A percentile compares a stretch with the other conserved stretches of the same genome.
phyloP scores from a whole-genome alignment of 805 yeast species.

The Nadsonia fulvescens region DNA sequence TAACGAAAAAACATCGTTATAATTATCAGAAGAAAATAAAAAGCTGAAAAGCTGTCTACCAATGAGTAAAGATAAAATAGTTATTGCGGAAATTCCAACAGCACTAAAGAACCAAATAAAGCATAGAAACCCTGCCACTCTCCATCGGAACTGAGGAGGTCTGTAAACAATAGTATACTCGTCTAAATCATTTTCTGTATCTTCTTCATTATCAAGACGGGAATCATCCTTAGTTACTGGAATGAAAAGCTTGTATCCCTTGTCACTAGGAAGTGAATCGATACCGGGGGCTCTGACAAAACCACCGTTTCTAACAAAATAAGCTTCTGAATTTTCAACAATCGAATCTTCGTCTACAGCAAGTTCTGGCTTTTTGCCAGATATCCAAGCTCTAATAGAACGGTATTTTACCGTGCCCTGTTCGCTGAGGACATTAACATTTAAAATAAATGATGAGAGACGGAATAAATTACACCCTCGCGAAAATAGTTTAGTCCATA shows the following conservation, averaged over 20 bases:
- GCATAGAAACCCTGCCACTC: conserved; percentile 33
- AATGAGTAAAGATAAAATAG: conserved; percentile 14
- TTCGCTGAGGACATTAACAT: conserved; percentile 42
- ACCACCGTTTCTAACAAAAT: conserved; percentile 64
- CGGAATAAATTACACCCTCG: conserved; percentile 40
- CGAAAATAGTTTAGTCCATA: conserved; percentile 45
- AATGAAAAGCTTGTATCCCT: conserved; percentile 44
- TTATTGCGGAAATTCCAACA: conserved; percentile 9
- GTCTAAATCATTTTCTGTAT: conserved; percentile 25
- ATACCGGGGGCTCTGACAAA: conserved; percentile 75
- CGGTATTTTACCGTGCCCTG: conserved; percentile 52
- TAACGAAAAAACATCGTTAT: conserved; percentile 12
- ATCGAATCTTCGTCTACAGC: conserved; percentile 23
- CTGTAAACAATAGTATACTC: conserved; percentile 63
- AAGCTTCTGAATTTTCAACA: conserved; percentile 31
- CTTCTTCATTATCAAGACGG: conserved; percentile 26
- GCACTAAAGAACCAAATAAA: conserved; percentile 29
- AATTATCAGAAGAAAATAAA: conserved; percentile 3
- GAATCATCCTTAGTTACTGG: conserved; percentile 69
- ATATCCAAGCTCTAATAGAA: conserved; percentile 25
- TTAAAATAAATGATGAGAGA: conserved; percentile 65
- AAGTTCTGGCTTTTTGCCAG: conserved; percentile 32
- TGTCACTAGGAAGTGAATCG: conserved; percentile 55
- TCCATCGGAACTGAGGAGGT: conserved; percentile 55
- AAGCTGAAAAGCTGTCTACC: conserved; percentile 12